Percentiles rank a stretch among this genome's conserved stretches.
Conservation (phyloP, 257 asterid genomes). For the Primulina eburnea region DNA sequence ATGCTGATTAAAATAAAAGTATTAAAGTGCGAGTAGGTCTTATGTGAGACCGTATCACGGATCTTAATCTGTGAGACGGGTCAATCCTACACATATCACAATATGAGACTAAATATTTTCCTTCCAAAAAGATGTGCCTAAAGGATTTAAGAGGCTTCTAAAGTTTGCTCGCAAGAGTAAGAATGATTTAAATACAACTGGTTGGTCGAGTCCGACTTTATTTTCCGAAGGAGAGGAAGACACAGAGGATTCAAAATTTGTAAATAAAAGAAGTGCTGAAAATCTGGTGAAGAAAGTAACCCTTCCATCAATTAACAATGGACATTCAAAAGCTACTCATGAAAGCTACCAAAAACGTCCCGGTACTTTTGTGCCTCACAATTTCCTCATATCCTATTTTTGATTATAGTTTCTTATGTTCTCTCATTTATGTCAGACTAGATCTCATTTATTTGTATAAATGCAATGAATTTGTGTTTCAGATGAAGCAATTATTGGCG, state of each 20-base stretch:
- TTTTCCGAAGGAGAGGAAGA: constrained; percentile 98
- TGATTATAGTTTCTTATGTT: neutral
- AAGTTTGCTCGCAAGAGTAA: constrained; percentile 95
- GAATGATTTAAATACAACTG: constrained; percentile 60
- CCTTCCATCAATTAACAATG: constrained; percentile 55
- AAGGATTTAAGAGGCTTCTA: constrained; percentile 90
- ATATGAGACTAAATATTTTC: no score
- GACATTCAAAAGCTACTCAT: constrained; percentile 37
- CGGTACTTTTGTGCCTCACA: constrained; percentile 41
- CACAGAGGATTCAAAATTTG: constrained; percentile 59
- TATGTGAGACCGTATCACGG: no score
- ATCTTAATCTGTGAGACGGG: no score
- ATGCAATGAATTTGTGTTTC: constrained; percentile 31
- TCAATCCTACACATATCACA: no score
- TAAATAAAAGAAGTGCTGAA: constrained; percentile 53
- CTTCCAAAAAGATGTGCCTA: constrained; percentile 80
- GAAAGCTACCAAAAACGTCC: constrained; percentile 36
- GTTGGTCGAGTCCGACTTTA: constrained; percentile 75
- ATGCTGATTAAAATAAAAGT: no score
- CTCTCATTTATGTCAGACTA: constrained; percentile 5
- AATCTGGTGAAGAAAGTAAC: constrained; percentile 77
- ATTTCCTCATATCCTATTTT: neutral
- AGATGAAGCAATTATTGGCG: constrained; percentile 61
- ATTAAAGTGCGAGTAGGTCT: no score
- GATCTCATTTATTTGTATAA: constrained; percentile 11